Base-by-base conservation (phyloP, 176 grass and related monocot species). In the Eleusine coracana region DNA sequence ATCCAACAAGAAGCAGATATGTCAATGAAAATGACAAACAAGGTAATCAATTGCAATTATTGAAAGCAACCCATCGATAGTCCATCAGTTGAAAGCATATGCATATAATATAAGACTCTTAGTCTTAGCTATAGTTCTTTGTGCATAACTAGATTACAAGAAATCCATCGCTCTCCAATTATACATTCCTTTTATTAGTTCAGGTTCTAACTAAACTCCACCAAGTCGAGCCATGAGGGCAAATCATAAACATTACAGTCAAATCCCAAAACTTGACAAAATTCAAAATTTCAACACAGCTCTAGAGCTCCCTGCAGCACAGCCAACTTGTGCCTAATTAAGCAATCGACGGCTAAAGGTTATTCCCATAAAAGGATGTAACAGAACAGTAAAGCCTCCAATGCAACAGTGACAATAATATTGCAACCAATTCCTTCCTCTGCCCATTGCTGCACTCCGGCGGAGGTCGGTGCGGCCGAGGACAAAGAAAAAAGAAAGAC, bases 391-490 rank as follows among this genome's bases (percentile, higher is more conserved):
- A 42, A 16, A 29, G 3, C 42, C 36, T 64, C 17, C 59, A n/a
- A 44, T 66, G 59, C 50, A 59, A 60, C 48, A 50, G 17, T 16
- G 11, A 67, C 9, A 40, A 60, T 10, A 39, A 49, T 18, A 60
- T 15, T 34, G 21, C 6, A 46, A 25, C 34, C 20, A 42, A 6
- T n/a, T 17, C 45, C n/a, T 37, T 5, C 38, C 54, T 27, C 55
- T 72, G 2, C 83, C 72, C 78, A 89, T 89, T 17, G 9, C 65
- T 54, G 29, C 44, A n/a, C 55, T 71, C 61, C 61, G 48, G 6
- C 59, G 75, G 44, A 4, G 28, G 60, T 79, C 41, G 12, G 28
- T 3, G 13, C 28, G 23, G 23, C 29, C 28, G 64, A 65, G 28
- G 62, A 16, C 8, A 12, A 29, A 21, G 10, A 10, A 1, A 7